Evolutionary conservation across 495 filamentous ascomycete genomes (phyloP), one percentile per base, ranked within the genome.

Genomic region (Hypoxylon cercidicola): DNA sequence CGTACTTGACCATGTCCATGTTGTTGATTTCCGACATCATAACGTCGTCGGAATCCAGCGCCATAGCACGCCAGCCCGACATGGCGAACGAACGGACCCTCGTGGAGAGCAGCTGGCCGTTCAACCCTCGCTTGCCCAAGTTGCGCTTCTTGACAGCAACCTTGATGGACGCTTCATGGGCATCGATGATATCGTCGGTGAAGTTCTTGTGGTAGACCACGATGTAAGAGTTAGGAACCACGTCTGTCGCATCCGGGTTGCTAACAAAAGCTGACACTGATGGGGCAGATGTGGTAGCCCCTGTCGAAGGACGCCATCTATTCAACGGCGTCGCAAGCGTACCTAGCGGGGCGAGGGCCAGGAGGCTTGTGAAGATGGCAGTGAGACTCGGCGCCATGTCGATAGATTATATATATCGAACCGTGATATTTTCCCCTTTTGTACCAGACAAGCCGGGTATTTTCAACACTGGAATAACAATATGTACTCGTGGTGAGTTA

Each of bases 171-270:
- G 68, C 62, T 67, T 81, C 62, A 53, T 83, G 77, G 39, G 72
- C 70, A 20, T 66, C 52, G 48, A 85, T 73, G 47, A 68, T 78
- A 16, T 74, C 75, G 34, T 78, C 71, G 55, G 56, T 68, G 61
- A 69, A 76, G 7, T 73, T 78, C 73, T 68, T 78, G 73, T 82
- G 77, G 74, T 83, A 83, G 35, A 83, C 81, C 4, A 83, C 80
- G 35, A 83, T 83, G 66, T 79, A 83, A 34, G 67, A 72, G 73
- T 80, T 76, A 6, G 80, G 78, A 23, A 83, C 75, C 34, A 74
- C 45, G 53, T 81, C 68, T 13, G 30, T 44, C 25, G 70, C 72
- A 8, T 77, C 56, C 0, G 74, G 72, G 62, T 83, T 83, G 65
- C 72, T 73, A 58, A 85, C 63, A 58, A 80, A 79, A 13, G 79